phyloP scores from a whole-genome alignment of 805 yeast genomes.

The Lachancea lanzarotensis region DNA sequence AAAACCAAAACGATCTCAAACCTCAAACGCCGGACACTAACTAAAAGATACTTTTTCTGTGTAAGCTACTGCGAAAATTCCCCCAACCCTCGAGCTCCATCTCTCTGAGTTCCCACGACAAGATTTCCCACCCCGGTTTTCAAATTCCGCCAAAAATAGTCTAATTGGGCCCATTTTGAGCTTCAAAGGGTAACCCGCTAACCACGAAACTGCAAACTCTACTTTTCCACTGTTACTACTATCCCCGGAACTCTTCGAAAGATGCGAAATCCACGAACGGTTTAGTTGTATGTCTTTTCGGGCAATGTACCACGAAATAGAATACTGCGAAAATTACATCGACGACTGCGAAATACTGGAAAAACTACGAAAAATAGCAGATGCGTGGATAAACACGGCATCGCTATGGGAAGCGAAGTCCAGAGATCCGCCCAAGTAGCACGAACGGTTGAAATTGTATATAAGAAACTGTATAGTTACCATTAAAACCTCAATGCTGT shows the following conservation, averaged over 20 bases:
- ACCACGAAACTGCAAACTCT: background rate
- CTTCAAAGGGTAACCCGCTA: background rate
- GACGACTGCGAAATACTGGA: background rate
- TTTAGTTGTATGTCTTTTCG: no score
- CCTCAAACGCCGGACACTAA: no score
- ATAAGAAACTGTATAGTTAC: conserved; percentile 1
- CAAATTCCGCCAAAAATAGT: no score
- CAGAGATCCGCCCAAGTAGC: background rate
- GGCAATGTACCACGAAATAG: background rate
- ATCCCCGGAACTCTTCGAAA: no score
- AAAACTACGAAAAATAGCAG: background rate
- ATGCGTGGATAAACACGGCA: background rate
- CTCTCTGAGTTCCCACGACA: no score
- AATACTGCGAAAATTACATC: background rate
- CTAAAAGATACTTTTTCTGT: no score
- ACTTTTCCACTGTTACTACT: no score
- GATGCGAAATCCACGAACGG: no score
- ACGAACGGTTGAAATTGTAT: conserved; percentile 1
- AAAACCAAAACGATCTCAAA: no score
- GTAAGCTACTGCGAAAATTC: no score
- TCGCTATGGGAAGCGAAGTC: background rate
- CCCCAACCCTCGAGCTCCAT: no score
- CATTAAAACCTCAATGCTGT: background rate
- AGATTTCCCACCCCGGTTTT: no score
- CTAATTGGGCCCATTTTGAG: background rate